These are phyloP conservation scores for Hippophae rhamnoides DNA, from an alignment of 306 rosid genomes.

Conservation along the genomic window DNA sequence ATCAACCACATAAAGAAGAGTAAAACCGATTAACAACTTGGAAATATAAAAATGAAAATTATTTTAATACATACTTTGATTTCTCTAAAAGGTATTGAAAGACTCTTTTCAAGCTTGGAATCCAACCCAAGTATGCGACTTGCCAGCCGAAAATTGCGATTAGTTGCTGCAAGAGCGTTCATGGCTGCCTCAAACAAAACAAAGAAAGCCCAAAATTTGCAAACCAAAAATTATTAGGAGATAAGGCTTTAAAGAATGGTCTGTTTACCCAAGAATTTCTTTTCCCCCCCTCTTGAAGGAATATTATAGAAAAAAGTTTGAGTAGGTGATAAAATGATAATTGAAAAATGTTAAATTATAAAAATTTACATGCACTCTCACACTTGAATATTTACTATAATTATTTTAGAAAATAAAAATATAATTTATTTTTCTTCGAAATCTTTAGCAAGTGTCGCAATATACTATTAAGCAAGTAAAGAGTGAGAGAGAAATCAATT, in stretches of 20 bases:
- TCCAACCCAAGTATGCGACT: slow-evolving; percentile 67
- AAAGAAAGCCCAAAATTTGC: slow-evolving; percentile 1
- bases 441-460: too few relatives aligned
- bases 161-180: slow-evolving; percentile 70
- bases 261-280: background rate
- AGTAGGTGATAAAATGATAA: too few relatives aligned
- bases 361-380: too few relatives aligned
- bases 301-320: too few relatives aligned
- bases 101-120: slow-evolving; percentile 63
- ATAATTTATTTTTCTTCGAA: too few relatives aligned
- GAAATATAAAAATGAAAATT: background rate
- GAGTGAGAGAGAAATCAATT: too few relatives aligned
- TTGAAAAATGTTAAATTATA: too few relatives aligned
- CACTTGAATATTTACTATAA: too few relatives aligned
- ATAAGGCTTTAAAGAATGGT: background rate
- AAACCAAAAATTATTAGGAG: slow-evolving; percentile 2
- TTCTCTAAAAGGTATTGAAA: slow-evolving; percentile 60
- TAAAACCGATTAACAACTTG: background rate
- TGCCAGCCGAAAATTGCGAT: slow-evolving; percentile 56
- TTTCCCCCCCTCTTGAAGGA: too few relatives aligned
- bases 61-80: slow-evolving; percentile 34
- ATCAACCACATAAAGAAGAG: background rate
- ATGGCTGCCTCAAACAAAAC: slow-evolving; percentile 21
- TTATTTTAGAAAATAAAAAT: too few relatives aligned
- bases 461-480: too few relatives aligned